These are phyloP conservation scores for Phialophora verrucosa DNA, from an alignment of 2,329 filamentous ascomycete species.

Conservation along the genomic window DNA sequence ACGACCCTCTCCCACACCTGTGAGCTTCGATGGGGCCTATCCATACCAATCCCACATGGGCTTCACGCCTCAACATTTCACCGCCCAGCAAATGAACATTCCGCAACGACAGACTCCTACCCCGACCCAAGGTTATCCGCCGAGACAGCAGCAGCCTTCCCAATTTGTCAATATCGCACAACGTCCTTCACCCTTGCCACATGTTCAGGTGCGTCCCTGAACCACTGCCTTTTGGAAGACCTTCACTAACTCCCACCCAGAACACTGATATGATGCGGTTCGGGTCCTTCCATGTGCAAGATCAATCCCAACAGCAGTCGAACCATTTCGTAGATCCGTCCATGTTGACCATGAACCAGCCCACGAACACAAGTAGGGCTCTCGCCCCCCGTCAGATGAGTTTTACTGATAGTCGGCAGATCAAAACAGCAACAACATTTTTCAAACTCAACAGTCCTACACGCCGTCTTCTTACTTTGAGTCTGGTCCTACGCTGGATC, in stretches of 20 bases:
- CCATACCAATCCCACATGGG: conserved; percentile 31
- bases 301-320: conserved; percentile 28
- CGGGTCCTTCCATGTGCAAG: conserved; percentile 22
- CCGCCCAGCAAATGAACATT: conserved; percentile 30
- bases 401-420: conserved; percentile 16
- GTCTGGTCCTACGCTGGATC: conserved; percentile 32
- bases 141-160: conserved; percentile 39
- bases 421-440: conserved; percentile 14
- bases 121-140: conserved; percentile 43
- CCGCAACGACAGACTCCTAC: conserved; percentile 30
- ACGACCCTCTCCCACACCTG: conserved; percentile 32
- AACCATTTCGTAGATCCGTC: conserved; percentile 35
- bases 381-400: not conserved
- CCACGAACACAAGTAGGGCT: conserved; percentile 19
- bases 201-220: conserved; percentile 33
- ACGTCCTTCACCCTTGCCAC: conserved; percentile 42
- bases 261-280: conserved; percentile 32
- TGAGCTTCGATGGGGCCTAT: conserved; percentile 29
- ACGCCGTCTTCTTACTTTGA: conserved; percentile 26
- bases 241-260: conserved; percentile 22
- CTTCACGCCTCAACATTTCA: conserved; percentile 31
- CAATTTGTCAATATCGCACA: conserved; percentile 36
- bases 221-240: not conserved
- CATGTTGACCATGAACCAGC: conserved; percentile 33
- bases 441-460: conserved; percentile 28